phyloP scores from a whole-genome alignment of 2,329 filamentous ascomycete species.

The Claviceps sp. region DNA sequence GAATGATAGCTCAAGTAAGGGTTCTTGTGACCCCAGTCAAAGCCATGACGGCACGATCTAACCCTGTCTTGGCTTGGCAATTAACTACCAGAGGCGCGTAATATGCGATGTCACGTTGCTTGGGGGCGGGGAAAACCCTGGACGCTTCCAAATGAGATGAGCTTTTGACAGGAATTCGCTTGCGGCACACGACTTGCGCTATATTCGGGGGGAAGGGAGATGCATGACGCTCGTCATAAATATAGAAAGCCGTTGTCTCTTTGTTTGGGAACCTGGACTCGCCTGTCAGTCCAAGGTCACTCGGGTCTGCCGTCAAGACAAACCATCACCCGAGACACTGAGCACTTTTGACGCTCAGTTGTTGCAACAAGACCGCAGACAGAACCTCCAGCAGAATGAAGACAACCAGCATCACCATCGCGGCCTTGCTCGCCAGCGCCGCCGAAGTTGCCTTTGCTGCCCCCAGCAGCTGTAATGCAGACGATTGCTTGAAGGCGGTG shows the following conservation, averaged over 20 bases:
- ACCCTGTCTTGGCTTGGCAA: background rate
- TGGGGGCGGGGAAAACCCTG: background rate
- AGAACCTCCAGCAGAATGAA: background rate
- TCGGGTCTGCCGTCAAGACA: background rate
- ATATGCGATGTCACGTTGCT: background rate
- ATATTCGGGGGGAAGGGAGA: background rate
- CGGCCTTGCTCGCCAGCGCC: conserved; percentile 1
- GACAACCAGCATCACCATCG: background rate
- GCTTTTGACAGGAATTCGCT: background rate
- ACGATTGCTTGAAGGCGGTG: conserved; percentile 23
- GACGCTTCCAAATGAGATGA: background rate
- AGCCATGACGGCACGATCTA: background rate
- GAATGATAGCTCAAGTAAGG: background rate
- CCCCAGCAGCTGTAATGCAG: conserved; percentile 16
- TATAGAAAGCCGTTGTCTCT: background rate
- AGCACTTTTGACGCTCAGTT: background rate
- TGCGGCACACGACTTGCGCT: background rate
- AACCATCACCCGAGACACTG: background rate
- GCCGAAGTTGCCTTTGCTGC: conserved; percentile 2
- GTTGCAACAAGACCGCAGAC: background rate
- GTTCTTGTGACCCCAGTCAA: background rate
- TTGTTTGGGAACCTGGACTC: too few relatives aligned
- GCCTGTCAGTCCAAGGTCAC: background rate
- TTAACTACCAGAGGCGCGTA: background rate
- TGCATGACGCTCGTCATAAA: background rate